Evolutionary conservation across 768 basidiomycete genomes (phyloP), one percentile per base, ranked within the genome.

Genomic region (Rhizopogon salebrosus): DNA sequence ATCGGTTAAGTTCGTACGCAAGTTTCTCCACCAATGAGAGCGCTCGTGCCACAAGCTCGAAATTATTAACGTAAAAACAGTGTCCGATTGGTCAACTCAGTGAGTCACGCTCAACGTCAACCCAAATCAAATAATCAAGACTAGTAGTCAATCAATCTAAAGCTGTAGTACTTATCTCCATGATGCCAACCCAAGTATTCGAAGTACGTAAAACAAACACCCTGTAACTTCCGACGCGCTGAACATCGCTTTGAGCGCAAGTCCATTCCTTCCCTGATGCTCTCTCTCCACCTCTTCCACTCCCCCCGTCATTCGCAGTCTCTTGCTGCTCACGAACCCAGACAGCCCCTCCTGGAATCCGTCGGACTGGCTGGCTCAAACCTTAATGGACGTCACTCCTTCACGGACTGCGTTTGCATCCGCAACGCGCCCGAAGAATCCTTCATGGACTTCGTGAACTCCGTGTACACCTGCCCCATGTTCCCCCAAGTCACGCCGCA

Each of bases 251-350:
- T 87, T 93, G 58, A 98, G 71, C 20, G 91, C 85, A 72, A 83
- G 68, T 49, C 94, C 93, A 64, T 89, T 92, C 68, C 84, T 76
- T 65, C 82, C 83, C 75, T 93, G 88, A 60, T 95, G 75, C 60
- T 95, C 78, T 52, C 95, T 77, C 72, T 99, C 95, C 22, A 75
- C 80, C 72, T 95, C 92, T 68, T 95, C 92, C 22, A 92, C 88
- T 13, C 93, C 95, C 24, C 95, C 95, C 16, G 95, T 99, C 89
- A 93, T 87, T 77, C 84, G 91, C 67, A 99, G 71, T 73, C 88
- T 94, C 77, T 89, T 89, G 55, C 84, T 82, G 4, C 73, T 78
- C 49, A 99, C 94, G 69, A 98, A 98, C 4, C 89, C 92, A 41
- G 72, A 69, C 60, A 99, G 64, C 74, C 98, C 95, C 13, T 78